Evolutionary conservation across 1,284 basidiomycete species (phyloP), one percentile per base, ranked within the genome.

Genomic region (Trametes versicolor): DNA sequence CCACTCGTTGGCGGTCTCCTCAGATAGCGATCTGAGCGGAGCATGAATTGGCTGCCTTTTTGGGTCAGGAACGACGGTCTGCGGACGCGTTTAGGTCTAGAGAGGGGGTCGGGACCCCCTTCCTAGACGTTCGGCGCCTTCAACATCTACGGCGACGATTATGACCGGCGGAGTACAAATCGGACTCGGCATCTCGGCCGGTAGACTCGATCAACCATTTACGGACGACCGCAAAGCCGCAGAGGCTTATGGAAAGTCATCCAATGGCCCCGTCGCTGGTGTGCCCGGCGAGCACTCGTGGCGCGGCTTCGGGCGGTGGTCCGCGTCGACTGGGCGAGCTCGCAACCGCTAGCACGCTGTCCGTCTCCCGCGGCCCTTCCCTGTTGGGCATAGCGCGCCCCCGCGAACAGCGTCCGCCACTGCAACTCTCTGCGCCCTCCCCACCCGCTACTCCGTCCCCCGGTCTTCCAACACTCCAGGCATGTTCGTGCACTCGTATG

Each of bases 401-500:
- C 25, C 19, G 27, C 21, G 36, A 36, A 25, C 41, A 43, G 10
- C 37, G 37, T 10, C 37, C 37, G 37, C 37, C 39, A 34, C 49
- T 34, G 29, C 19, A 23, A 54, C 23, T 49, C 48, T 9, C 32
- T 4, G 32, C 21, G 19, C 51, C 53, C 45, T n/a, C 58, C 50
- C n/a, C 23, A 32, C 21, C 49, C 23, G 39, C 49, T 37, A 12
- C 45, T 34, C 50, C 25, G 36, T 47, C 53, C 15, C 32, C 62
- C 49, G 54, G 52, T 39, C 36, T 25, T 8, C 36, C 36, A 41
- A 39, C 47, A 1, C 2, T 23, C 51, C 17, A 36, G 0, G 51
- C n/a, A 63, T 48, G 51, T 36, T 62, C 41, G 10, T 10, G 21
- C 29, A 43, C 61, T 6, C 3, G 29, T 25, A 58, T 45, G 58